Evolutionary conservation across 805 yeast species (phyloP), one percentile per base, ranked within the genome.

Genomic region (Isabelozyma rhagii): DNA sequence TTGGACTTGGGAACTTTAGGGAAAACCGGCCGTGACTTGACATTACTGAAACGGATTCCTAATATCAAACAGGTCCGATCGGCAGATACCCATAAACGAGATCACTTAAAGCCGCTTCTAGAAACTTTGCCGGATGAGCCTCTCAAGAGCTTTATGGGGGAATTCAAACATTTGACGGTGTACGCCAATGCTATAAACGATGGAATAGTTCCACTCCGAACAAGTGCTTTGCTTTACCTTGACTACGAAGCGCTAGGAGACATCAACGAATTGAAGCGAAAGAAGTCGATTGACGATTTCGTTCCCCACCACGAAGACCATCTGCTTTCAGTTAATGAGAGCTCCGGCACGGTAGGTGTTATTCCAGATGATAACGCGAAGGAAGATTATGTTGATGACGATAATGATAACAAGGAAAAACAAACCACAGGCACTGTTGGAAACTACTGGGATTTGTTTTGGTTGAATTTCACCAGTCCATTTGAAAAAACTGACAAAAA

Each of bases 131-230:
- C 79, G 3, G 71, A 68, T 41, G 72, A 68, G 39, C 75, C 76
- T 14, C 56, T 74, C n/a, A 69, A 61, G 41, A 43, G 55, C 4
- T 66, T 68, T 43, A 51, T 74, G 28, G 53, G 48, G 5, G 45
- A 54, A 43, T 74, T 74, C 47, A 57, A 58, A 28, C 66, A 63
- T 51, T 63, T 73, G 38, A 69, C 75, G 2, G 52, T 73, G 5
- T 74, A 74, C 53, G 78, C 79, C 14, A 74, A 74, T 54, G 75
- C 76, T 5, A 61, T 74, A 13, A 73, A 74, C 48, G 79, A 74
- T 51, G 79, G 79, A 2, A 74, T 74, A 17, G 78, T 73, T 1
- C 79, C 79, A 1, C 60, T 74, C 31, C 57, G 79, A 44, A 74
- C 79, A 0, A 63, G 75, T 31, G 74, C 77, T 1, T 59, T 74